These are phyloP conservation scores for Avena insularis DNA, from an alignment of 176 grass and related monocot species.

Conservation along the genomic window DNA sequence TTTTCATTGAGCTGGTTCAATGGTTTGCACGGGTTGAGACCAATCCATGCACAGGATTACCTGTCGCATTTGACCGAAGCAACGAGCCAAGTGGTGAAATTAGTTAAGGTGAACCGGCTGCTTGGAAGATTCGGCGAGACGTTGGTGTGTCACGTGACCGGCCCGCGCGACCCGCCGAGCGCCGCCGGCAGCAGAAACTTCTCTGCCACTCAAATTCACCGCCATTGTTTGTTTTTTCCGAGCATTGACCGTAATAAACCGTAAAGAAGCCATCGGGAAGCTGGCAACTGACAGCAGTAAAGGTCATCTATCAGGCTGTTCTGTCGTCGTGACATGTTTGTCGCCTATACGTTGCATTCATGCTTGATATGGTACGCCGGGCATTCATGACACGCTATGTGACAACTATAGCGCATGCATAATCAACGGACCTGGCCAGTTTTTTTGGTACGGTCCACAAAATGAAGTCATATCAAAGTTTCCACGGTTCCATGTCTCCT, in stretches of 20 bases:
- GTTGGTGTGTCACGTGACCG: slow-evolving; percentile 29
- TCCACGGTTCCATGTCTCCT: too few species aligned
- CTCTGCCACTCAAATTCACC: slow-evolving; percentile 30
- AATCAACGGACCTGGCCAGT: too few species aligned
- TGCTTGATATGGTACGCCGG: not conserved
- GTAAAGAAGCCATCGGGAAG: not conserved
- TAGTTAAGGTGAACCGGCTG: not conserved
- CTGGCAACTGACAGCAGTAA: not conserved
- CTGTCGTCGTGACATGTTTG: not conserved
- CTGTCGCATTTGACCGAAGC: slow-evolving; percentile 32
- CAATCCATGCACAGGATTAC: too few species aligned
- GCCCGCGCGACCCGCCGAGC: slow-evolving; percentile 35
- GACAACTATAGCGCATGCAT: too few species aligned
- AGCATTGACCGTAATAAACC: not conserved
- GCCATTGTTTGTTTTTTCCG: not conserved
- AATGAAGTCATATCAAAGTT: too few species aligned
- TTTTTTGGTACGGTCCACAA: too few species aligned
- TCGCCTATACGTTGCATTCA: not conserved
- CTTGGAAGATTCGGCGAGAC: slow-evolving; percentile 32
- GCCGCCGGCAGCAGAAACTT: slow-evolving; percentile 48
- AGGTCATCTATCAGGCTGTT: not conserved
- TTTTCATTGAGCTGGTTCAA: too few species aligned
- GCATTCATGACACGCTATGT: not conserved
- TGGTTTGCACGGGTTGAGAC: too few species aligned
- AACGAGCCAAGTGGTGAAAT: not conserved